Conservation (phyloP, 2,329 filamentous ascomycete genomes). For the Aspergillus alliaceus region DNA sequence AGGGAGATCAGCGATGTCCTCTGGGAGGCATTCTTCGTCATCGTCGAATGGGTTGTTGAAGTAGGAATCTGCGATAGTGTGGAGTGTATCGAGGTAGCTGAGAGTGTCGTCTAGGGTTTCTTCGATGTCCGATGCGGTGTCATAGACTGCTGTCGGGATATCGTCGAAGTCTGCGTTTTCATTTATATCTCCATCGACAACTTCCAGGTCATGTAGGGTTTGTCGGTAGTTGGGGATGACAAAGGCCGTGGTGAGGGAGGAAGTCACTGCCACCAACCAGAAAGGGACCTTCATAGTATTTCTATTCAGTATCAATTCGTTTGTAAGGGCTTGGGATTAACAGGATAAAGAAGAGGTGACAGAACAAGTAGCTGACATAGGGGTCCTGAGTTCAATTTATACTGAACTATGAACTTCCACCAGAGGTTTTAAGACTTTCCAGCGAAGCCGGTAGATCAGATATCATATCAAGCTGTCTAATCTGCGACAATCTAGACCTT, state of each 20-base stretch:
- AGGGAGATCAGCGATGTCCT: conserved; percentile 6
- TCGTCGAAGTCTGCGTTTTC: neutral
- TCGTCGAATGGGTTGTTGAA: neutral
- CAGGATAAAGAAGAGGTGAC: neutral
- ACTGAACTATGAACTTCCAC: neutral
- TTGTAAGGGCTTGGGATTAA: neutral
- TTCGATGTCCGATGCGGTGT: neutral
- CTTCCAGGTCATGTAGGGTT: conserved; percentile 14
- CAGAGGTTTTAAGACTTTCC: neutral
- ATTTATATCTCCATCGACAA: neutral
- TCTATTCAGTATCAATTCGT: neutral
- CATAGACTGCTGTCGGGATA: neutral
- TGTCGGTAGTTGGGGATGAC: conserved; percentile 50
- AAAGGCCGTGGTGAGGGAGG: conserved; percentile 49
- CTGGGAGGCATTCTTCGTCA: conserved; percentile 3
- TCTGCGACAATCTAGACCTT: neutral
- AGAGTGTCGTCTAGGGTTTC: conserved; percentile 12
- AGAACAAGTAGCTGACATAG: neutral
- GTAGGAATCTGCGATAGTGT: neutral
- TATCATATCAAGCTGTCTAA: neutral
- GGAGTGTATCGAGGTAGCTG: conserved; percentile 4
- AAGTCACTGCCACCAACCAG: conserved; percentile 38
- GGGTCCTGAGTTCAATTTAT: neutral
- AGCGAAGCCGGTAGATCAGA: neutral
- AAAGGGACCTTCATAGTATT: conserved; percentile 20